Conservation (phyloP, 768 basidiomycete genomes). For the Serpula lacrymans region DNA sequence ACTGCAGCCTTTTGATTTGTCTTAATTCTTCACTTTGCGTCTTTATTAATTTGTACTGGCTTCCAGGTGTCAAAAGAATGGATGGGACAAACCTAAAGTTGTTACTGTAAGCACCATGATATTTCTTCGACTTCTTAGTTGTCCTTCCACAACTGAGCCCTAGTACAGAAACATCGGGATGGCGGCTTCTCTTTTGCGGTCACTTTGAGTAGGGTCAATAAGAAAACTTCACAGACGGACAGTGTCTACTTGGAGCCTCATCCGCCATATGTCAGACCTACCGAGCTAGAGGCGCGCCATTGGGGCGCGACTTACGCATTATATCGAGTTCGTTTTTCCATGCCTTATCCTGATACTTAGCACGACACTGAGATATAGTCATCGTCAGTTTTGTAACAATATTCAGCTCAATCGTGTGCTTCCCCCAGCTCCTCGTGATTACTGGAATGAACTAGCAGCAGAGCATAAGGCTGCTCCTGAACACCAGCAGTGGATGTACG, state of each 20-base stretch:
- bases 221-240: constrained; percentile 68
- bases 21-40: constrained; percentile 1
- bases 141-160: constrained; percentile 7
- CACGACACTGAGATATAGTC: constrained; percentile 18
- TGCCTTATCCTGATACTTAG: constrained; percentile 2
- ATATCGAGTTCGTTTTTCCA: constrained; percentile 65
- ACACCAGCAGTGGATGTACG: constrained; percentile 83
- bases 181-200: constrained; percentile 65
- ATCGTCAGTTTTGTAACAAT: constrained; percentile 65
- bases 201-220: constrained; percentile 61
- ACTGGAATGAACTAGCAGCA: constrained; percentile 73
- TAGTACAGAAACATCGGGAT: constrained; percentile 41
- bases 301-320: constrained; percentile 88
- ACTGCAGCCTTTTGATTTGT: constrained; percentile 1
- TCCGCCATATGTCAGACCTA: constrained; percentile 61
- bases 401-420: constrained; percentile 72
- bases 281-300: constrained; percentile 82
- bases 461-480: constrained; percentile 68
- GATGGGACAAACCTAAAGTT: constrained; percentile 83
- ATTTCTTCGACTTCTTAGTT: constrained; percentile 4
- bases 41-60: not conserved
- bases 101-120: constrained; percentile 65
- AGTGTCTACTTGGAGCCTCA: constrained; percentile 70
- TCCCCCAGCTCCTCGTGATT: constrained; percentile 82
- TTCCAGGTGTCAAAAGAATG: constrained; percentile 78